phyloP scores from a whole-genome alignment of 192 early-diverging fungal species.

The Rhizophagus clarus region DNA sequence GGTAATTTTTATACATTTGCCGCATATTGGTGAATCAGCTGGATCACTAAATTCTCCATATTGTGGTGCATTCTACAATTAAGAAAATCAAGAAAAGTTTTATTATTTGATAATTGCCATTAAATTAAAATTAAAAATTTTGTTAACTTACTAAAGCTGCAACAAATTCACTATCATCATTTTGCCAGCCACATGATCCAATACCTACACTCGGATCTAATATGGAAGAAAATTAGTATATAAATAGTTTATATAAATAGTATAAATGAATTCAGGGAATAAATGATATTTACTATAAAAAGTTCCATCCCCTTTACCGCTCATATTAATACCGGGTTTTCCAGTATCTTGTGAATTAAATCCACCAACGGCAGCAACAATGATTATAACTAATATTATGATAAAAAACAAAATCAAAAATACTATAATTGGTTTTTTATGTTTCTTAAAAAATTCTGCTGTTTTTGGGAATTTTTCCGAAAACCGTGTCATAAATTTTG shows the following conservation, averaged over 20 bases:
- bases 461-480: not conserved
- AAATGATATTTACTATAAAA: conserved; percentile 20
- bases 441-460: not conserved
- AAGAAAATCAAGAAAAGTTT: not conserved
- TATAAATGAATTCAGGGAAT: too few relatives aligned
- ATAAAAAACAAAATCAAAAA: not conserved
- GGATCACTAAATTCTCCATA: conserved; percentile 47
- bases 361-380: conserved; percentile 15
- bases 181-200: conserved; percentile 8
- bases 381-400: conserved; percentile 17
- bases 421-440: not conserved
- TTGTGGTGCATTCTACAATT: conserved; percentile 38
- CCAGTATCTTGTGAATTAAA: not conserved
- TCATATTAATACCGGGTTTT: not conserved
- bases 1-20: conserved; percentile 49
- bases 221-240: not conserved
- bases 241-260: too few relatives aligned
- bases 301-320: conserved; percentile 26
- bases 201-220: conserved; percentile 26
- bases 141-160: conserved; percentile 22
- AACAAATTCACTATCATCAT: conserved; percentile 28
- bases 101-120: not conserved
- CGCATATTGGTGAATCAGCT: conserved; percentile 52
- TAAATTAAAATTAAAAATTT: not conserved
- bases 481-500: not conserved